Percentiles rank a stretch among this genome's conserved stretches.
phyloP scores from a whole-genome alignment of 2,329 filamentous ascomycete species.

The Tolypocladium tundrense region DNA sequence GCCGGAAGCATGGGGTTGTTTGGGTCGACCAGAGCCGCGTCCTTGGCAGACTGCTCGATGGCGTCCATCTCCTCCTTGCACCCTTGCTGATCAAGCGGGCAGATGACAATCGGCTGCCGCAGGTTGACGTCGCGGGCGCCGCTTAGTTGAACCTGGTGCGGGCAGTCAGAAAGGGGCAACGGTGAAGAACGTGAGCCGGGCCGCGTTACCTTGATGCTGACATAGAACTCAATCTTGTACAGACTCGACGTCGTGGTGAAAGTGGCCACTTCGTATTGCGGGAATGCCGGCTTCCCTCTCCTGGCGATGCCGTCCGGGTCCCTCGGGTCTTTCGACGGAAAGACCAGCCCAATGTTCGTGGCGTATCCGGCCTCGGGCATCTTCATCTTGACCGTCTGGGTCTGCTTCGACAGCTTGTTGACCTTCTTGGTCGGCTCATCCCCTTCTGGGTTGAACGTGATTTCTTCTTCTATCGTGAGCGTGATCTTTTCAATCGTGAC shows the following conservation, averaged over 20 bases:
- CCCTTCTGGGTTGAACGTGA: conserved; percentile 96
- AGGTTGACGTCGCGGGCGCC: conserved; percentile 81
- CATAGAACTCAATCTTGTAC: conserved; percentile 97
- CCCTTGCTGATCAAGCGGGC: conserved; percentile 84
- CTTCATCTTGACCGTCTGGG: conserved; percentile 70
- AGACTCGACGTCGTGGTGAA: conserved; percentile 91
- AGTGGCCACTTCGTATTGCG: conserved; percentile 75
- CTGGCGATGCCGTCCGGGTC: conserved; percentile 83
- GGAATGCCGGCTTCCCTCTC: conserved; percentile 76
- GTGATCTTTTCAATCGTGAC: conserved; percentile 94
- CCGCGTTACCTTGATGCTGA: conserved; percentile 72
- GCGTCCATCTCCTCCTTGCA: conserved; percentile 99
- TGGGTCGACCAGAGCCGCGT: conserved; percentile 77
- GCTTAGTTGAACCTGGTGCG: conserved; percentile 67
- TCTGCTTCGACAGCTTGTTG: conserved; percentile 77
- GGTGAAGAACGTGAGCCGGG: no score
- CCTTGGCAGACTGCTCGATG: conserved; percentile 90
- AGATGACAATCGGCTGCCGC: conserved; percentile 89
- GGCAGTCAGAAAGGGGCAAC: conserved; percentile 6
- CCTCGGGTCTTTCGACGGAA: conserved; percentile 79
- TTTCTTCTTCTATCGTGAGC: conserved; percentile 89
- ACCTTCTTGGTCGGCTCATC: conserved; percentile 88
- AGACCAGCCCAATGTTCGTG: conserved; percentile 83
- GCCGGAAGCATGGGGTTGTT: conserved; percentile 90
- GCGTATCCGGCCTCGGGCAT: conserved; percentile 87